Conservation (phyloP, 495 filamentous ascomycete species). For the Neurospora sp. region DNA sequence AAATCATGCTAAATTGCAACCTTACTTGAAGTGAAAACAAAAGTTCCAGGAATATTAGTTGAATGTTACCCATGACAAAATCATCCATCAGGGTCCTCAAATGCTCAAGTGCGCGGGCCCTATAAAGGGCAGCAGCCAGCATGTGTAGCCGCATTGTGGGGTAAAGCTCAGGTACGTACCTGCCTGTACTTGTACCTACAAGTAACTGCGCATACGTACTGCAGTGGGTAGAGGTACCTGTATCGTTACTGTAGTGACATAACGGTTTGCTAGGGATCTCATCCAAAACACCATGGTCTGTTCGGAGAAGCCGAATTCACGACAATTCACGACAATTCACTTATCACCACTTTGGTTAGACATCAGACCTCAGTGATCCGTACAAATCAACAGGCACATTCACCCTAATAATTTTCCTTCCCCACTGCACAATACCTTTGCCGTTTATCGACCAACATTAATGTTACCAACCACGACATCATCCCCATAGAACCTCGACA, state of each 20-base stretch:
- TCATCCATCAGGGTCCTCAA: background rate
- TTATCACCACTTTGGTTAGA: background rate
- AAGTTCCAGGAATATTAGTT: background rate
- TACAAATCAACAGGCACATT: background rate
- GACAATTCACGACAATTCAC: background rate
- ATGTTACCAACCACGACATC: background rate
- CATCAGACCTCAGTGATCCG: background rate
- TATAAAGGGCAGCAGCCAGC: background rate
- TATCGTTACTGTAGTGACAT: background rate
- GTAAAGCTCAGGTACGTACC: slow-evolving; percentile 5
- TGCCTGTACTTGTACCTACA: background rate
- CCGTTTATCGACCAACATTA: background rate
- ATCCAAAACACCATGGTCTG: background rate
- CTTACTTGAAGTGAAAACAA: background rate
- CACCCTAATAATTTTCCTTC: background rate
- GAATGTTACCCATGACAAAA: background rate
- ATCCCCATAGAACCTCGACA: background rate
- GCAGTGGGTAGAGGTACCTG: background rate
- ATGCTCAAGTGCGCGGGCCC: slow-evolving; percentile 9
- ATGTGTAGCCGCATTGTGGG: slow-evolving; percentile 13
- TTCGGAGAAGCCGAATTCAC: background rate
- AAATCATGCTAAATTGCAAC: background rate
- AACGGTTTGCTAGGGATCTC: background rate
- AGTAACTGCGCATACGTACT: background rate
- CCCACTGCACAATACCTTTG: background rate